Evolutionary conservation across 495 filamentous ascomycete species (phyloP).

Genomic region (Pyronema omphalodes): DNA sequence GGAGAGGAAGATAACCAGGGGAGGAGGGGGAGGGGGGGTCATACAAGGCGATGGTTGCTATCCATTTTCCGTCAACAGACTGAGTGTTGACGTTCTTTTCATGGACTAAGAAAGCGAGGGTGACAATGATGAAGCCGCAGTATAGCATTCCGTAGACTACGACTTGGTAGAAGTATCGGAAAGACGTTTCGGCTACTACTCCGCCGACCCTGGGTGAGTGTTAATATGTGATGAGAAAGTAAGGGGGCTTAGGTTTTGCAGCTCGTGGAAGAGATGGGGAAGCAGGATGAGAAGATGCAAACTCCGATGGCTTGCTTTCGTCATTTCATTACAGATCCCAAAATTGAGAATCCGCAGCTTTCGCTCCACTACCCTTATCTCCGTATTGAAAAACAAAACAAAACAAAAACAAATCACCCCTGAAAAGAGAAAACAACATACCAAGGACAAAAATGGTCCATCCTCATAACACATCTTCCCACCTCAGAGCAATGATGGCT

Average conservation of each 20-base stretch:
- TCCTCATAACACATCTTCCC: conserved; percentile 60
- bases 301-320: too few relatives aligned
- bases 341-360: too few relatives aligned
- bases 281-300: too few relatives aligned
- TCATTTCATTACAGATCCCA: too few relatives aligned
- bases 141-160: conserved; percentile 50
- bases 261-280: not conserved
- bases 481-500: conserved; percentile 71
- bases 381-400: not conserved
- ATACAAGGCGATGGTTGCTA: conserved; percentile 8
- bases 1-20: too few relatives aligned
- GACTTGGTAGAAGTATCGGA: conserved; percentile 85
- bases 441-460: conserved; percentile 95
- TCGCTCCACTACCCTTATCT: not conserved
- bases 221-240: too few relatives aligned
- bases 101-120: conserved; percentile 36
- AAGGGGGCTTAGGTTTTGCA: not conserved
- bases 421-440: conserved; percentile 23
- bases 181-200: conserved; percentile 63
- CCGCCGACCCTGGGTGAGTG: conserved; percentile 48
- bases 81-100: conserved; percentile 9
- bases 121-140: conserved; percentile 43
- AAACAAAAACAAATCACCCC: not conserved
- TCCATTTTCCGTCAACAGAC: conserved; percentile 16
- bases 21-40: not conserved